Conservation (phyloP, 768 basidiomycete genomes). For the Boletus pseudo-olivaceus region DNA sequence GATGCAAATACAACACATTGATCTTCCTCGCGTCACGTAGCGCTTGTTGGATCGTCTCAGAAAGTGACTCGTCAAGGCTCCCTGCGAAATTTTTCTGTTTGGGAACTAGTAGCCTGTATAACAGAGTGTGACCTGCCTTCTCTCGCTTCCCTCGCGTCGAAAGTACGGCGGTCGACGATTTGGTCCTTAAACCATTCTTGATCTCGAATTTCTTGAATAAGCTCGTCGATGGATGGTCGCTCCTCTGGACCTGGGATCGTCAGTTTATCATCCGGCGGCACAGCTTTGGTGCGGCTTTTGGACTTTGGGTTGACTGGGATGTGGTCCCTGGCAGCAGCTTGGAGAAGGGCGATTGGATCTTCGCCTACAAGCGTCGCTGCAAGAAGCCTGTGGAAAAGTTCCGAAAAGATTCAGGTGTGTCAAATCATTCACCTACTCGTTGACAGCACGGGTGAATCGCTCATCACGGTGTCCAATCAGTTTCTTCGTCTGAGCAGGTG, state of each 20-base stretch:
- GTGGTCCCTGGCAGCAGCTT: constrained; percentile 64
- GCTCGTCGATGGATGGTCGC: constrained; percentile 53
- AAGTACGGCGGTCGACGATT: constrained; percentile 54
- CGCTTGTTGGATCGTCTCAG: constrained; percentile 51
- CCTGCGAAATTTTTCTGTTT: constrained; percentile 31
- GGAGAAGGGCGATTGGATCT: constrained; percentile 57
- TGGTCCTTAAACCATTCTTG: constrained; percentile 70
- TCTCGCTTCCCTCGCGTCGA: constrained; percentile 49
- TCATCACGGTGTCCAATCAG: constrained; percentile 69
- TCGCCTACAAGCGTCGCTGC: constrained; percentile 39
- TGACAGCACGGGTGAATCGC: constrained; percentile 58
- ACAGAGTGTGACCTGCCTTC: constrained; percentile 38
- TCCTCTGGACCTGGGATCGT: constrained; percentile 41
- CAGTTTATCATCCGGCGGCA: constrained; percentile 5
- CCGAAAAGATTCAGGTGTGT: neutral
- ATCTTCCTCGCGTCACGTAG: constrained; percentile 60
- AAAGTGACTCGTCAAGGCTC: constrained; percentile 53
- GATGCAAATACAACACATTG: constrained; percentile 60
- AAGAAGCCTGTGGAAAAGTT: constrained; percentile 46
- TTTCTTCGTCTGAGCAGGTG: constrained; percentile 59
- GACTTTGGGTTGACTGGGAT: constrained; percentile 61
- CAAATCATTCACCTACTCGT: constrained; percentile 49
- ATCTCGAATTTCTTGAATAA: constrained; percentile 55
- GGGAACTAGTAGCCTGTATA: no score
- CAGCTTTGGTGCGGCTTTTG: neutral